Evolutionary conservation across 2,329 filamentous ascomycete genomes (phyloP).

Genomic region (Monilinia fructigena): DNA sequence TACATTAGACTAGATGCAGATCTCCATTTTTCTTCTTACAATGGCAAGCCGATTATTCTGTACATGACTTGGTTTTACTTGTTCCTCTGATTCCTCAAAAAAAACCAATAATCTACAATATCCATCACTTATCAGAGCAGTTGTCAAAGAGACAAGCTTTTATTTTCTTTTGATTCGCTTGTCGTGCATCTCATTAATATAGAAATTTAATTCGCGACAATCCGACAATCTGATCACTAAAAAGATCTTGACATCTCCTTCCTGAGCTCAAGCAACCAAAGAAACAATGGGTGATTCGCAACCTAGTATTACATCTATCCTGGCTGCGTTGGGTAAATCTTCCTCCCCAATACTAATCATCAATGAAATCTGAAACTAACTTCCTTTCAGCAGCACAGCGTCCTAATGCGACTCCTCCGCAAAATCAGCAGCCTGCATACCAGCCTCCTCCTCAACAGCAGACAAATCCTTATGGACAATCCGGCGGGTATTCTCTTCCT

Average conservation of each 20-base stretch:
- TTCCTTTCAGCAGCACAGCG: constrained; percentile 48
- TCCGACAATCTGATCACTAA: neutral
- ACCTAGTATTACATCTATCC: constrained; percentile 50
- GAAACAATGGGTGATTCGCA: constrained; percentile 45
- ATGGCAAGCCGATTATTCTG: constrained; percentile 12
- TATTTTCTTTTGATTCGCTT: constrained; percentile 11
- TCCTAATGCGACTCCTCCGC: constrained; percentile 48
- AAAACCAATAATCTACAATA: neutral
- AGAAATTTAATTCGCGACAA: neutral
- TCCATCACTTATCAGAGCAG: constrained; percentile 4
- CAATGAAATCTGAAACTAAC: constrained; percentile 25
- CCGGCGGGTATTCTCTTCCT: constrained; percentile 43
- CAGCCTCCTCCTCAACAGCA: constrained; percentile 48
- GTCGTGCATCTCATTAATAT: neutral
- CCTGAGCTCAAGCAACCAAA: neutral
- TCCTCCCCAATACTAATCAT: neutral
- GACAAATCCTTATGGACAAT: constrained; percentile 44
- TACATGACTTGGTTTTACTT: constrained; percentile 2
- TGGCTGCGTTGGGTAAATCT: constrained; percentile 49
- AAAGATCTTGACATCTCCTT: constrained; percentile 3
- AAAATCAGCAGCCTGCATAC: constrained; percentile 40
- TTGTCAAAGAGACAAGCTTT: constrained; percentile 17
- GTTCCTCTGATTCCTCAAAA: neutral
- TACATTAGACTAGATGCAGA: neutral
- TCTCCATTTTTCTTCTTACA: constrained; percentile 10